phyloP scores from a whole-genome alignment of 352 stramenopile genomes.

The Phytophthora nicotianae region DNA sequence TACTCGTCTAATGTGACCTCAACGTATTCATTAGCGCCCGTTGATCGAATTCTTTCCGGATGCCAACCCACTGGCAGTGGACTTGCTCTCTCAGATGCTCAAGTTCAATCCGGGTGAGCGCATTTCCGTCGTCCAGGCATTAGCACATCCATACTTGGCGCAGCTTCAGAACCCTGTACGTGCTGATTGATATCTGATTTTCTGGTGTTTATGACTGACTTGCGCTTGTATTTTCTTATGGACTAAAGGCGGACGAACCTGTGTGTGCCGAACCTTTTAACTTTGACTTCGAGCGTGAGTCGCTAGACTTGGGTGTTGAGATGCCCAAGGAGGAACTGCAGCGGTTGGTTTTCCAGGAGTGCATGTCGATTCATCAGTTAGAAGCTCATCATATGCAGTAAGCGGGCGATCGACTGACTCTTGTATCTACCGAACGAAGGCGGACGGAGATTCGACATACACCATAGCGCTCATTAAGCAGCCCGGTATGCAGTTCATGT shows the following conservation, averaged over 20 bases:
- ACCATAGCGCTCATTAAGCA: conserved; percentile 3
- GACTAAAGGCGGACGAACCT: conserved; percentile 82
- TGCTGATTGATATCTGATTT: neutral
- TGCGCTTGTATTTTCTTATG: conserved; percentile 1
- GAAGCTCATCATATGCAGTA: conserved; percentile 73
- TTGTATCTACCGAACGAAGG: conserved; percentile 14
- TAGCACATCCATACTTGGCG: conserved; percentile 89
- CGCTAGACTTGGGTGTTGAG: conserved; percentile 77
- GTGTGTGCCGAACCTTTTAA: conserved; percentile 79
- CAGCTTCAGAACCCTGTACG: conserved; percentile 91
- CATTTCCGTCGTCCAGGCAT: conserved; percentile 92
- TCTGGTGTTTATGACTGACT: neutral
- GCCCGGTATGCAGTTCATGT: conserved; percentile 29
- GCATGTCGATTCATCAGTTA: conserved; percentile 72
- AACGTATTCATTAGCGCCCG: conserved; percentile 44
- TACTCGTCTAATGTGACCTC: neutral
- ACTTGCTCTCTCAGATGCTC: conserved; percentile 92
- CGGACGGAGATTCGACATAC: neutral
- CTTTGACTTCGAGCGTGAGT: conserved; percentile 89
- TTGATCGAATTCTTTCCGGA: conserved; percentile 88
- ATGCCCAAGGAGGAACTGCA: conserved; percentile 90
- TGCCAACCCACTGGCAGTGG: conserved; percentile 78
- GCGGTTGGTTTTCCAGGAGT: conserved; percentile 79
- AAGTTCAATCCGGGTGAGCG: conserved; percentile 94
- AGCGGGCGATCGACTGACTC: conserved; percentile 5